Evolutionary conservation across 495 filamentous ascomycete genomes (phyloP).

Genomic region (Penicillium paradoxum): DNA sequence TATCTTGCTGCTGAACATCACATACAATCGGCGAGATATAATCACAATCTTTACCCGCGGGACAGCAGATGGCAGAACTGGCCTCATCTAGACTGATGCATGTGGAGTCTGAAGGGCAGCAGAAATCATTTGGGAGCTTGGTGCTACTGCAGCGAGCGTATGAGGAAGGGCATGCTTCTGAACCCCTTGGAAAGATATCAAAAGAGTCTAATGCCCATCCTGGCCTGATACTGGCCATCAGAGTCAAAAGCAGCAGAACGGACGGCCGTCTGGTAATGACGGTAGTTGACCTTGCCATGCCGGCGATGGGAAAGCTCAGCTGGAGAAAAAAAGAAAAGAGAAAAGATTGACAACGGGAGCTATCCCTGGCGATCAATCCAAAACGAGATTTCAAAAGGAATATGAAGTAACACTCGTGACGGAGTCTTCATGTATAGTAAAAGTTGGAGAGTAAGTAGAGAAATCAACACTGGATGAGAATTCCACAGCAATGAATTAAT

Average conservation of each 20-base stretch:
- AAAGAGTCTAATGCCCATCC: conserved; percentile 27
- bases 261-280: conserved; percentile 8
- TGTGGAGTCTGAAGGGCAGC: conserved; percentile 58
- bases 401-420: background rate
- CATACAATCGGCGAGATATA: conserved; percentile 68
- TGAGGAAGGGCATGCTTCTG: conserved; percentile 41
- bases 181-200: conserved; percentile 29
- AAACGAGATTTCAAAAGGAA: background rate
- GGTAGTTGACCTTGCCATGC: conserved; percentile 18
- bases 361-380: too few relatives aligned
- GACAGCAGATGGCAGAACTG: conserved; percentile 76
- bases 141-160: conserved; percentile 48
- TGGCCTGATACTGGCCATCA: conserved; percentile 23
- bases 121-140: conserved; percentile 65
- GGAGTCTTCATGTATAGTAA: background rate
- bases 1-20: conserved; percentile 62
- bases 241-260: conserved; percentile 24
- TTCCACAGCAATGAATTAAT: conserved; percentile 1
- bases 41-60: conserved; percentile 53
- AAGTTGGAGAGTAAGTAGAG: background rate
- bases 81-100: conserved; percentile 63
- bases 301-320: conserved; percentile 3
- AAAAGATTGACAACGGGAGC: too few relatives aligned
- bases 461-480: conserved; percentile 1
- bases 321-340: background rate